Evolutionary conservation across 768 basidiomycete species (phyloP), one percentile per base, ranked within the genome.

Genomic region (Termitomyces sp.): DNA sequence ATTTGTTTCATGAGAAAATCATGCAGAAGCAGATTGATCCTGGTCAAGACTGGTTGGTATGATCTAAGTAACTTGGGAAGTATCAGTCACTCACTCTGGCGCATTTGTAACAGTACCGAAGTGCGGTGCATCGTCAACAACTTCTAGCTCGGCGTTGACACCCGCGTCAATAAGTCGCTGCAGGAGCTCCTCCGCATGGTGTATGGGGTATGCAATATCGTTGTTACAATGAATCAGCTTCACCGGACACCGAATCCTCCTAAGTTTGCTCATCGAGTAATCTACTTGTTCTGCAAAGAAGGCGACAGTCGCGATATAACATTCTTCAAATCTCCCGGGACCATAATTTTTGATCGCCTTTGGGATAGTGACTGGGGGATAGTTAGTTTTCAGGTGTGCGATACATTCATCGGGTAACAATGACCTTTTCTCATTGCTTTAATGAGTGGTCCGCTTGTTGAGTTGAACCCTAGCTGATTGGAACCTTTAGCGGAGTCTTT

Each of bases 31-130:
- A 51, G 43, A 42, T 71, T 70, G 19, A 72, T 61, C 51, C 71
- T 72, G 55, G 19, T 8, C 43, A 19, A 32, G 14, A 17, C 42
- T 12, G n/a, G 17, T 54, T 30, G 32, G 30, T 35, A 35, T 17
- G 24, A 8, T 51, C 6, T 14, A 6, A n/a, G 7, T 30, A 5
- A 34, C 12, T 14, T 22, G 3, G 3, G 8, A 32, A 37, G 40
- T 10, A 11, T 32, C 5, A 64, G 26, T 12, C 24, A 22, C 43
- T 54, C 47, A 74, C 71, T 64, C 57, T 15, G 65, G 60, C 11
- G 65, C 55, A 53, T 74, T 66, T 15, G 71, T 74, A 11, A 70
- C 65, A 41, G 61, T 62, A 0, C 74, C 73, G 45, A 72, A 73
- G 57, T 74, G 74, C 4, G 72, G 68, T 12, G 73, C 72, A 7